phyloP scores from a whole-genome alignment of 805 yeast species.

The Candida ficus region DNA sequence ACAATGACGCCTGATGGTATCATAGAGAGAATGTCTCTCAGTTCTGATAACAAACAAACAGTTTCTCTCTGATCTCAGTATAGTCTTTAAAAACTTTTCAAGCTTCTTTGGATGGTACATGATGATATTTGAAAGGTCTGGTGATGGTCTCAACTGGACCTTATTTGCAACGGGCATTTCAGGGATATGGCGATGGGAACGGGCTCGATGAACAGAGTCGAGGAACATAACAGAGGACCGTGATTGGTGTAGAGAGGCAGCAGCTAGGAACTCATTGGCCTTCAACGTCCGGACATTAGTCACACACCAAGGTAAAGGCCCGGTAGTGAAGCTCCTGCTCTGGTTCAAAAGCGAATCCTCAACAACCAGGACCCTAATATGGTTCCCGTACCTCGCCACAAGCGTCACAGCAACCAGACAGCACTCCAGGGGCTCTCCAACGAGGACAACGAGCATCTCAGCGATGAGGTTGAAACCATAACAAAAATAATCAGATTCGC shows the following conservation, averaged over 20 bases:
- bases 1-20: background rate
- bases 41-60: background rate
- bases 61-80: background rate
- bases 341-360: conserved; percentile 1
- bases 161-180: conserved; percentile 1
- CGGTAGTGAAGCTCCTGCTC: background rate
- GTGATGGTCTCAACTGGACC: conserved; percentile 10
- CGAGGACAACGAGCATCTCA: conserved; percentile 12
- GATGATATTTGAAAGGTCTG: conserved; percentile 3
- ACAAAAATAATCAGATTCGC: background rate
- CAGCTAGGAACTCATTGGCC: background rate
- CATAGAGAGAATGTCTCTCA: background rate
- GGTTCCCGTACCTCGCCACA: conserved; percentile 1
- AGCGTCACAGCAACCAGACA: conserved; percentile 3
- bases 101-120: conserved; percentile 9
- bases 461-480: too few species aligned
- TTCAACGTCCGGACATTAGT: background rate
- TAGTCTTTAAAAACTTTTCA: background rate
- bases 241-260: conserved; percentile 3
- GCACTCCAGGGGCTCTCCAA: conserved; percentile 7
- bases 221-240: conserved; percentile 12
- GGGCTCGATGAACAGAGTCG: background rate
- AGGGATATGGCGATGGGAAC: background rate
- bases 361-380: conserved; percentile 1
- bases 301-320: conserved; percentile 13